Conservation (phyloP, 2,329 filamentous ascomycete species). For the Chaetomium sp. region DNA sequence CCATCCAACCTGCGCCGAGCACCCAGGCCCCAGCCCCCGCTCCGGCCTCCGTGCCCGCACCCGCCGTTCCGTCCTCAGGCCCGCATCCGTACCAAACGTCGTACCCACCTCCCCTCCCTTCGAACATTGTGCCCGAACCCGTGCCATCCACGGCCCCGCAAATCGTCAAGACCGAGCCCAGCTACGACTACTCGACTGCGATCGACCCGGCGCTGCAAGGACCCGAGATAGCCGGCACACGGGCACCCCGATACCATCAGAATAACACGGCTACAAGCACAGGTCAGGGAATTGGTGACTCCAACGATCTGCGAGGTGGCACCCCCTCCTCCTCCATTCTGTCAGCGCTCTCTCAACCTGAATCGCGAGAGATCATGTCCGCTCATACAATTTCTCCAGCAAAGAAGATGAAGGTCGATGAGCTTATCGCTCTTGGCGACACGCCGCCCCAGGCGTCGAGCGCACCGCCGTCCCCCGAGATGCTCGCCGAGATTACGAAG, state of each 20-base stretch:
- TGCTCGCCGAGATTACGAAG: constrained; percentile 67
- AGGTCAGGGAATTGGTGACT: constrained; percentile 25
- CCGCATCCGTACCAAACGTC: constrained; percentile 49
- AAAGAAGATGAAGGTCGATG: constrained; percentile 71
- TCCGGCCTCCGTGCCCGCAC: constrained; percentile 36
- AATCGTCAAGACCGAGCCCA: constrained; percentile 37
- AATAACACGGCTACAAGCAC: constrained; percentile 20
- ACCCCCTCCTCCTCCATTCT: constrained; percentile 41
- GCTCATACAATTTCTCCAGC: constrained; percentile 53
- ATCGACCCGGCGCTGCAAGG: constrained; percentile 40
- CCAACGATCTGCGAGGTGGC: constrained; percentile 48
- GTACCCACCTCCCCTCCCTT: constrained; percentile 40
- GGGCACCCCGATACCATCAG: constrained; percentile 32
- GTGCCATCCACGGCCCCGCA: constrained; percentile 40
- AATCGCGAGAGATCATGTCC: constrained; percentile 39
- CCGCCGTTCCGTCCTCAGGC: constrained; percentile 40
- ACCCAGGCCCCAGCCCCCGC: constrained; percentile 40
- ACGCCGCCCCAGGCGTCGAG: constrained; percentile 58
- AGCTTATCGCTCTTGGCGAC: constrained; percentile 67
- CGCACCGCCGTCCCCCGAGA: constrained; percentile 54
- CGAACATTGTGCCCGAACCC: constrained; percentile 30
- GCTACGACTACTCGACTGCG: constrained; percentile 43
- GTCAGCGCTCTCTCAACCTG: constrained; percentile 28
- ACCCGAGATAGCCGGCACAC: constrained; percentile 26
- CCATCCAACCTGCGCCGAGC: constrained; percentile 66